Percentiles rank a stretch among this genome's conserved stretches.
Evolutionary conservation across 352 stramenopile species (phyloP).

Genomic region (Nannochloropsis limnetica): DNA sequence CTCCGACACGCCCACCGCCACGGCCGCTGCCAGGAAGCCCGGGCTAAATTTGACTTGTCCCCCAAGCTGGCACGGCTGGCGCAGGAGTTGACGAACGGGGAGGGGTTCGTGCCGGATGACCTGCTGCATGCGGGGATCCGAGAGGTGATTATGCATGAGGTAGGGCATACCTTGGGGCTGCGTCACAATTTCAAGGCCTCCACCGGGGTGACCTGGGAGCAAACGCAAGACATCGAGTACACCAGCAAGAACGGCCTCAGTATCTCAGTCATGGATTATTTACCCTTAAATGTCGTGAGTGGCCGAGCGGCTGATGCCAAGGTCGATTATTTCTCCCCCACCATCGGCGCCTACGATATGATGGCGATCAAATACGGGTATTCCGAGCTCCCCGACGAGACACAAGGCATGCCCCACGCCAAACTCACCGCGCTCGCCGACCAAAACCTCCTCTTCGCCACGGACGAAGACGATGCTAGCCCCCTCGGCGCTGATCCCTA

Average conservation of each 20-base stretch:
- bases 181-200: slow-evolving; percentile 73
- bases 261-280: slow-evolving; percentile 73
- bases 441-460: slow-evolving; percentile 43
- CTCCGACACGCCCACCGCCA: slow-evolving; percentile 27
- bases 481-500: slow-evolving; percentile 42
- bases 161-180: slow-evolving; percentile 71
- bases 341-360: slow-evolving; percentile 66
- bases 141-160: slow-evolving; percentile 73
- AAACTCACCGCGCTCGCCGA: background rate
- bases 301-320: slow-evolving; percentile 41
- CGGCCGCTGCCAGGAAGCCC: slow-evolving; percentile 30
- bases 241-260: slow-evolving; percentile 58
- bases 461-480: slow-evolving; percentile 45
- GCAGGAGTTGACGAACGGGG: slow-evolving; percentile 52
- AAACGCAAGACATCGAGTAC: slow-evolving; percentile 60
- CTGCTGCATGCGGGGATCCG: slow-evolving; percentile 63
- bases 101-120: slow-evolving; percentile 56
- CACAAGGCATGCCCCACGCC: slow-evolving; percentile 34
- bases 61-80: slow-evolving; percentile 35
- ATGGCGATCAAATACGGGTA: slow-evolving; percentile 74
- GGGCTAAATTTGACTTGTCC: slow-evolving; percentile 44
- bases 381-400: slow-evolving; percentile 56
- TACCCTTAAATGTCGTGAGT: slow-evolving; percentile 68
- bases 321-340: slow-evolving; percentile 64
- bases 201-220: slow-evolving; percentile 54